Conservation (phyloP, 768 basidiomycete genomes). For the Termitomyces sp. region DNA sequence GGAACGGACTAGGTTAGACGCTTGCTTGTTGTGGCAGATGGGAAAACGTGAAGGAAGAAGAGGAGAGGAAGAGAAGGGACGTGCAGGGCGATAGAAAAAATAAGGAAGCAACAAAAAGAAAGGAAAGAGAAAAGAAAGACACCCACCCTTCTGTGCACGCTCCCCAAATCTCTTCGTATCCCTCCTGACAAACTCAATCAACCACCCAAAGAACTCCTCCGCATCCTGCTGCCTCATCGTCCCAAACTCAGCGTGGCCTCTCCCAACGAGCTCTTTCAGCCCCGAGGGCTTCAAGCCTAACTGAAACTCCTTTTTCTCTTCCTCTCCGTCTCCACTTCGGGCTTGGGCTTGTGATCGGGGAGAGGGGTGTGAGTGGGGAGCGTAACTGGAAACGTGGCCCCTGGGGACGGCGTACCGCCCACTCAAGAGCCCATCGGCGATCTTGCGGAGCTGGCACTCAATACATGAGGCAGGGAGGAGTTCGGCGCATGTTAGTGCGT, state of each 20-base stretch:
- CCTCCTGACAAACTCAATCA: slow-evolving; percentile 68
- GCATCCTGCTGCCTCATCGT: slow-evolving; percentile 98
- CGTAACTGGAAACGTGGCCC: slow-evolving; percentile 8
- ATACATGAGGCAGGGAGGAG: slow-evolving; percentile 76
- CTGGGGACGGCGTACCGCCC: slow-evolving; percentile 81
- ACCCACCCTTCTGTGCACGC: slow-evolving; percentile 21
- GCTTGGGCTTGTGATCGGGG: not conserved
- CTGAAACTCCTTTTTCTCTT: slow-evolving; percentile 56
- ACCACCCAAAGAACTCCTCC: slow-evolving; percentile 87
- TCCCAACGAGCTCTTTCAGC: slow-evolving; percentile 88
- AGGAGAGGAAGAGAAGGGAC: not conserved
- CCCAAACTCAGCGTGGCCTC: slow-evolving; percentile 88
- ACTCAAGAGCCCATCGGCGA: slow-evolving; percentile 88
- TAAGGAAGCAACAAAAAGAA: not conserved
- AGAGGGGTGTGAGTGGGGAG: not conserved
- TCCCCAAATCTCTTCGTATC: slow-evolving; percentile 26
- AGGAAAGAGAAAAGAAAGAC: too few species aligned
- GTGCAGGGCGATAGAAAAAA: not conserved
- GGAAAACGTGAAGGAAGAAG: too few species aligned
- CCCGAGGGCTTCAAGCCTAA: slow-evolving; percentile 74
- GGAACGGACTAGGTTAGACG: not conserved
- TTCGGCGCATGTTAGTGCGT: slow-evolving; percentile 59
- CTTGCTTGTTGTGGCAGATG: too few species aligned
- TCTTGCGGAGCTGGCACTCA: slow-evolving; percentile 93
- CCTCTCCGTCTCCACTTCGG: slow-evolving; percentile 17